Conservation (phyloP, 169 alveolate species). For the Plasmodium adleri region DNA sequence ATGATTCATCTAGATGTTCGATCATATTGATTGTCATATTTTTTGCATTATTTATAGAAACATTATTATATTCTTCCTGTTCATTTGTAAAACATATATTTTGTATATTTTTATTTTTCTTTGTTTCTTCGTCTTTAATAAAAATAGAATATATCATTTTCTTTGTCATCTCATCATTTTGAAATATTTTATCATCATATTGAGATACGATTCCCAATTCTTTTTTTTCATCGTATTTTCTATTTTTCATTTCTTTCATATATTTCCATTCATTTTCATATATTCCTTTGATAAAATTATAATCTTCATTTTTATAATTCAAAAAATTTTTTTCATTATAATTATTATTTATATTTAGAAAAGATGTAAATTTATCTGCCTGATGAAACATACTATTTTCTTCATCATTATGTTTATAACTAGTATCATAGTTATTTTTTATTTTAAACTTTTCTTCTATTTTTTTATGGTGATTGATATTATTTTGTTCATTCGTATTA, state of each 20-base stretch:
- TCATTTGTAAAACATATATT: not conserved
- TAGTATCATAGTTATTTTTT: too few relatives aligned
- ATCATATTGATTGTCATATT: too few relatives aligned
- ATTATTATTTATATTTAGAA: not conserved
- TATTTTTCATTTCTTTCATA: not conserved
- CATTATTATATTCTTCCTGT: not conserved
- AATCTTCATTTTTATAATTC: conserved; percentile 3
- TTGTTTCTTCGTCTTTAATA: not conserved
- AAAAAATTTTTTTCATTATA: not conserved
- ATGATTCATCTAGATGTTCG: too few relatives aligned
- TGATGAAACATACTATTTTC: too few relatives aligned
- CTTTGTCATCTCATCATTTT: not conserved
- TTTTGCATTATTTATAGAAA: too few relatives aligned
- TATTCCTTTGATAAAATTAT: not conserved
- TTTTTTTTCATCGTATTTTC: not conserved
- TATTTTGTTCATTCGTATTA: too few relatives aligned
- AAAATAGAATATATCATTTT: not conserved
- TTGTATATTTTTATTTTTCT: not conserved
- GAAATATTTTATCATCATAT: not conserved
- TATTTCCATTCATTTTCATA: too few relatives aligned
- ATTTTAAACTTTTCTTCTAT: too few relatives aligned
- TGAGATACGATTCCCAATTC: not conserved
- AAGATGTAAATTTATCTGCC: too few relatives aligned
- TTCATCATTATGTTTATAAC: too few relatives aligned
- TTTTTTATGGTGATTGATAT: too few relatives aligned